Evolutionary conservation across 495 filamentous ascomycete genomes (phyloP).

Genomic region (Diplogelasinospora grovesii): DNA sequence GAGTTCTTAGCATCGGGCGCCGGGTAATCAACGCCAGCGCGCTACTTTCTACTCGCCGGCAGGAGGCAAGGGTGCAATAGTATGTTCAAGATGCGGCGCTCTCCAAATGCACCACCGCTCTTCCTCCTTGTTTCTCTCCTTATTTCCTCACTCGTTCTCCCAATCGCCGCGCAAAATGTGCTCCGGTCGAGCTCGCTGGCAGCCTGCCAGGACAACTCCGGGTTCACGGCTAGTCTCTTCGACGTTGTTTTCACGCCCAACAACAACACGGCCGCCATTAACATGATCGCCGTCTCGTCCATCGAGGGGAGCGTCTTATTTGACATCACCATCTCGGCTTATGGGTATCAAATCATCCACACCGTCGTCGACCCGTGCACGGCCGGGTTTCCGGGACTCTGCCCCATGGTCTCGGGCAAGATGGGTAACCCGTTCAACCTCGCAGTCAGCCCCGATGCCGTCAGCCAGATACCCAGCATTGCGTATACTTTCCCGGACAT

Average conservation of each 20-base stretch:
- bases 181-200: conserved; percentile 72
- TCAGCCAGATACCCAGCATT: conserved; percentile 68
- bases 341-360: conserved; percentile 64
- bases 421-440: conserved; percentile 70
- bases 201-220: conserved; percentile 69
- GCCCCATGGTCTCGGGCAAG: conserved; percentile 85
- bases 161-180: conserved; percentile 26
- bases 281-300: conserved; percentile 75
- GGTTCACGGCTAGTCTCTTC: conserved; percentile 78
- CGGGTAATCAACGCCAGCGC: neutral
- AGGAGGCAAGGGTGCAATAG: no score
- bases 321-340: conserved; percentile 69
- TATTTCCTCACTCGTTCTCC: conserved; percentile 23
- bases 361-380: conserved; percentile 71
- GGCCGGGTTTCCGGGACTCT: conserved; percentile 65
- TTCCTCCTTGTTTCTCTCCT: conserved; percentile 29
- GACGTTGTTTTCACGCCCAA: conserved; percentile 72
- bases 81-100: conserved; percentile 34
- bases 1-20: no score
- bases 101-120: conserved; percentile 22
- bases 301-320: conserved; percentile 81
- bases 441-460: conserved; percentile 47
- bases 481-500: conserved; percentile 89
- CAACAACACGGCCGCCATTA: conserved; percentile 63
- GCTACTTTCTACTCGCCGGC: conserved; percentile 5